Conservation (phyloP, 2,329 filamentous ascomycete species). For the Pleurostoma richardsiae region DNA sequence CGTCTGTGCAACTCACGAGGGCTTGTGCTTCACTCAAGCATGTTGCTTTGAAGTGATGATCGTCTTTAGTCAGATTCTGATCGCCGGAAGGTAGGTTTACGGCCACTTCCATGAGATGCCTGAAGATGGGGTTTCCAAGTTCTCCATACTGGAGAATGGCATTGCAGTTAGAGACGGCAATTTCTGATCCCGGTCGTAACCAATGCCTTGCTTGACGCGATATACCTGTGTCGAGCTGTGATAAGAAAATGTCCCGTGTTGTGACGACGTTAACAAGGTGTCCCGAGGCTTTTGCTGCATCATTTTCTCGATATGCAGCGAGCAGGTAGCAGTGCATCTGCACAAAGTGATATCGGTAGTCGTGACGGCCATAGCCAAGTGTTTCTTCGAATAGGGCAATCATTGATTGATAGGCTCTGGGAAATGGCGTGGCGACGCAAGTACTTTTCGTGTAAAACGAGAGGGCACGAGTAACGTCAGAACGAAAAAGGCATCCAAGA, state of each 20-base stretch:
- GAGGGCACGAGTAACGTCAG: conserved; percentile 61
- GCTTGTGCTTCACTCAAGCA: neutral
- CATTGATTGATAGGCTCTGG: conserved; percentile 58
- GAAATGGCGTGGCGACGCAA: conserved; percentile 58
- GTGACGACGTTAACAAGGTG: neutral
- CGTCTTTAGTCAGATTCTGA: no score
- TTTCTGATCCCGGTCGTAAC: neutral
- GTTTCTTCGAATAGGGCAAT: conserved; percentile 50
- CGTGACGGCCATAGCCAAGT: neutral
- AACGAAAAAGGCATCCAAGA: conserved; percentile 66
- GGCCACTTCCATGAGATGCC: neutral
- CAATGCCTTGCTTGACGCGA: neutral
- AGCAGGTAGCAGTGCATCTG: neutral
- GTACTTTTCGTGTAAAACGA: conserved; percentile 64
- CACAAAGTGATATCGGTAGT: neutral
- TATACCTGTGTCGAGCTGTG: neutral
- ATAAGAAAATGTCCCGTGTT: neutral
- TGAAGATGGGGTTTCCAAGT: neutral
- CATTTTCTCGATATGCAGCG: neutral
- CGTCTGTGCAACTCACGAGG: neutral
- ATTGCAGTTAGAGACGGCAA: neutral
- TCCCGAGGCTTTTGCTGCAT: no score
- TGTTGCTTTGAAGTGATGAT: neutral
- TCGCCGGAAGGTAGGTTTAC: neutral
- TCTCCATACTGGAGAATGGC: neutral